These are phyloP conservation scores for Brassica incana DNA, from an alignment of 345 rosid genomes.

Conservation along the genomic window DNA sequence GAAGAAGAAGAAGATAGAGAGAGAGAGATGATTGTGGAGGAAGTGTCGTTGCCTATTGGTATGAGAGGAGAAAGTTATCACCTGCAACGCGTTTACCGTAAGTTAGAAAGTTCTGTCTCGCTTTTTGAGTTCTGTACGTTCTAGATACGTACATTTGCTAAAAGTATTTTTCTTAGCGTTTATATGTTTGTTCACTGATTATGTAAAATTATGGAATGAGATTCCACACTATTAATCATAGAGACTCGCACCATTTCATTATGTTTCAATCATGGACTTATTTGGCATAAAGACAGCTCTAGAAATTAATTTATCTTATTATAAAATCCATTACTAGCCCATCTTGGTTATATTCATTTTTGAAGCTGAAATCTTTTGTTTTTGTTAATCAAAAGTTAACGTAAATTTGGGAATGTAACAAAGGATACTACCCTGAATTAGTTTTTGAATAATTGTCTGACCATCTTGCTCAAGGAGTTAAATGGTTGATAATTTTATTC, in stretches of 20 bases:
- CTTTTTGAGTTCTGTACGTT: slow-evolving; percentile 24
- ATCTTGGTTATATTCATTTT: neutral
- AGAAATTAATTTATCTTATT: neutral
- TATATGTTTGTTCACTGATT: neutral
- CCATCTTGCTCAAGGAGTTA: slow-evolving; percentile 13
- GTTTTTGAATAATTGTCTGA: neutral
- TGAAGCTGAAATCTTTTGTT: neutral
- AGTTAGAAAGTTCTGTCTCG: neutral
- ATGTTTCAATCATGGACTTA: slow-evolving; percentile 17
- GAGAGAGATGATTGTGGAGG: slow-evolving; percentile 22
- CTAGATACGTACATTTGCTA: slow-evolving; percentile 7
- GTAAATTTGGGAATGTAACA: neutral
- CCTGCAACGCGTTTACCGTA: slow-evolving; percentile 36
- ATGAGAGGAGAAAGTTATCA: slow-evolving; percentile 19
- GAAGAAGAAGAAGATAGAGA: neutral
- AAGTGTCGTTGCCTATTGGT: slow-evolving; percentile 31
- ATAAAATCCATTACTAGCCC: neutral
- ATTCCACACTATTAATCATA: slow-evolving; percentile 35
- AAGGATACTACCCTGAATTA: neutral
- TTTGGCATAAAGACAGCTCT: slow-evolving; percentile 22
- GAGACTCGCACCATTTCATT: slow-evolving; percentile 22
- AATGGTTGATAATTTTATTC: neutral
- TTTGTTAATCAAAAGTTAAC: neutral
- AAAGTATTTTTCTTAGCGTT: neutral
- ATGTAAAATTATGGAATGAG: neutral